Base-by-base conservation (phyloP, 306 rosid species). In the Fragaria ananassa region DNA sequence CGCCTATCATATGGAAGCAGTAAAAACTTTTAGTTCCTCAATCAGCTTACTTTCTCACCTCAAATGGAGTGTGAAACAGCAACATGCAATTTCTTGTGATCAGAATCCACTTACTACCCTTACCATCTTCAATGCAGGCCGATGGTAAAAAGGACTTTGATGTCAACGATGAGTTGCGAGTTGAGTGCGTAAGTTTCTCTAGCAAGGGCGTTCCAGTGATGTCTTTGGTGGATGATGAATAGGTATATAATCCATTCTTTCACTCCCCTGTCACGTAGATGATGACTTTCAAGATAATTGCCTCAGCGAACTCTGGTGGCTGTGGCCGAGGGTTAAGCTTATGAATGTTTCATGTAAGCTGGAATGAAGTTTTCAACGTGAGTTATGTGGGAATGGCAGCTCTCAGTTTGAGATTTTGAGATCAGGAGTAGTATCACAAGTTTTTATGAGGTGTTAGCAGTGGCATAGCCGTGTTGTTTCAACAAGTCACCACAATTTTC, bases 161-260 rank as follows among this genome's bases (percentile, higher is more conserved):
- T 78, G 78, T 90, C 25, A 89, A 96, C 1, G 96, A 90, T 0
- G 82, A 85, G 89, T 76, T 95, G 42, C 85, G 5, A 74, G 98
- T 89, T 65, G 83, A 79, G 68, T 92, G 96, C 80, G 80, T 86
- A 19, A 88, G 98, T 85, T 92, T 90, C 82, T 77, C 93, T 12
- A 84, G 84, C 80, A 90, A 82, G 72, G 97, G 98, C 68, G 79
- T 92, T 82, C 97, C 97, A 0, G 86, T 92, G 25, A 67, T 92
- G 91, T 81, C 97, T 56, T 54, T 73, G 80, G 81, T 62, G 74
- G 87, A 89, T 56, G 89, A 84, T 21, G 70, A 84, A 34, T 87
- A 83, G 89, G 66, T 72, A 25, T 41, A 37, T n/a, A 57, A 63
- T 56, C 12, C 57, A 60, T 68, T 79, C 68, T 58, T 72, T 61